A percentile compares a stretch with the other conserved stretches of the same genome.
Conservation (phyloP, 306 rosid genomes). For the Boehmeria nivea region DNA sequence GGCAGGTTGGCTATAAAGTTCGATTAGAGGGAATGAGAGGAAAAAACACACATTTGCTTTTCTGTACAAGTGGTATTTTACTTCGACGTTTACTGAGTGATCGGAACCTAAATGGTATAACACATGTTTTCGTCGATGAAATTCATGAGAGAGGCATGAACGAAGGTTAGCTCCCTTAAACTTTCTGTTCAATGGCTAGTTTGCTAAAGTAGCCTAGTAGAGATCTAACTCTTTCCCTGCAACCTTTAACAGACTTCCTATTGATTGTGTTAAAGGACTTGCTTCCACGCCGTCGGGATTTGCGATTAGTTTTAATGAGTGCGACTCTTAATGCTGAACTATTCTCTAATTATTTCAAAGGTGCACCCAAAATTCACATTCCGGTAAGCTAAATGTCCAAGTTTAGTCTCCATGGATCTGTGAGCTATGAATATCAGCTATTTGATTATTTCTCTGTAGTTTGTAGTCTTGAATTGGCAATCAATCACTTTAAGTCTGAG, state of each 20-base stretch:
- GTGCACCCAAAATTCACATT: conserved; percentile 54
- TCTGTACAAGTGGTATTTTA: conserved; percentile 56
- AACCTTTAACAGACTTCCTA: conserved; percentile 39
- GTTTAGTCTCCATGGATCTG: neutral
- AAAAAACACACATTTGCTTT: conserved; percentile 54
- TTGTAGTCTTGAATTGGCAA: neutral
- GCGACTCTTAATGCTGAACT: conserved; percentile 64
- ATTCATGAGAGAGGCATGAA: conserved; percentile 66
- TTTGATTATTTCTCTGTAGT: too few species aligned
- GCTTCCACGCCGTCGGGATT: conserved; percentile 49
- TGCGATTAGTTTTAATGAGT: conserved; percentile 51
- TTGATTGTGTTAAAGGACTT: conserved; percentile 52
- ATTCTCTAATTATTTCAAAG: conserved; percentile 48
- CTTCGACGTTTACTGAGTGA: conserved; percentile 56
- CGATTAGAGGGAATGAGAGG: conserved; percentile 58
- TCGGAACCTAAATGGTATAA: conserved; percentile 45
- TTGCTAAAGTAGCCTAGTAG: conserved; percentile 4
- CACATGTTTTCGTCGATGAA: conserved; percentile 61
- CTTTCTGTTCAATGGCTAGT: neutral
- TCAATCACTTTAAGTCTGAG: neutral
- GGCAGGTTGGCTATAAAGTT: conserved; percentile 62
- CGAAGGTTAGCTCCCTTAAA: conserved; percentile 36
- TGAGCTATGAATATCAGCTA: neutral
- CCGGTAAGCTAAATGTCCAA: conserved; percentile 29
- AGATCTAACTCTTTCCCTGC: neutral